Evolutionary conservation across 2,329 filamentous ascomycete genomes (phyloP).

Genomic region (Stenocarpella maydis): DNA sequence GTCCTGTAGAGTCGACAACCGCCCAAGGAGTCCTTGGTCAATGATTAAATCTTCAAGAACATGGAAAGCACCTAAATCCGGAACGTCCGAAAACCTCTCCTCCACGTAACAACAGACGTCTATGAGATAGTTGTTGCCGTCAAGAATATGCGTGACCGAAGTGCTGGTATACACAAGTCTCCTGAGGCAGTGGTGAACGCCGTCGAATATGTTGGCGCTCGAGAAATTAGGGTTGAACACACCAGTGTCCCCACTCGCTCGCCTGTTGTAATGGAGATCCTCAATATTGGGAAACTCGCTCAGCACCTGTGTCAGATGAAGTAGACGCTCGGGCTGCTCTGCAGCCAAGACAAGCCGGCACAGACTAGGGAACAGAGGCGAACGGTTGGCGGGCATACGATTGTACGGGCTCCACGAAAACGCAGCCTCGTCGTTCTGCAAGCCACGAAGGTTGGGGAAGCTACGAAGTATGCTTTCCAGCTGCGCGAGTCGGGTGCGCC

Average conservation of each 20-base stretch:
- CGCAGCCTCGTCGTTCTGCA: neutral
- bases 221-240: neutral
- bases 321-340: neutral
- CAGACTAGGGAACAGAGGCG: neutral
- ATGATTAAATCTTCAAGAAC: neutral
- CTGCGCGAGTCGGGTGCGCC: neutral
- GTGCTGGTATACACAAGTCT: neutral
- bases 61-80: neutral
- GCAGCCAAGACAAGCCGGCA: neutral
- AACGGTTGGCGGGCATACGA: neutral
- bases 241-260: neutral
- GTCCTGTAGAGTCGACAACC: neutral
- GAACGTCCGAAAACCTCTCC: neutral
- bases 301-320: neutral
- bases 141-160: fast-evolving
- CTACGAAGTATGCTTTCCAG: neutral
- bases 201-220: neutral
- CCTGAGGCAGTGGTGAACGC: neutral
- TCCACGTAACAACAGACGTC: neutral
- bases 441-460: neutral
- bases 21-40: neutral
- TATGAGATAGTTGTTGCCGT: neutral
- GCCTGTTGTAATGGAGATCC: neutral
- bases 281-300: neutral
- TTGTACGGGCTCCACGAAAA: neutral